phyloP scores from a whole-genome alignment of 345 rosid species.

The Hypericum androsaemum region DNA sequence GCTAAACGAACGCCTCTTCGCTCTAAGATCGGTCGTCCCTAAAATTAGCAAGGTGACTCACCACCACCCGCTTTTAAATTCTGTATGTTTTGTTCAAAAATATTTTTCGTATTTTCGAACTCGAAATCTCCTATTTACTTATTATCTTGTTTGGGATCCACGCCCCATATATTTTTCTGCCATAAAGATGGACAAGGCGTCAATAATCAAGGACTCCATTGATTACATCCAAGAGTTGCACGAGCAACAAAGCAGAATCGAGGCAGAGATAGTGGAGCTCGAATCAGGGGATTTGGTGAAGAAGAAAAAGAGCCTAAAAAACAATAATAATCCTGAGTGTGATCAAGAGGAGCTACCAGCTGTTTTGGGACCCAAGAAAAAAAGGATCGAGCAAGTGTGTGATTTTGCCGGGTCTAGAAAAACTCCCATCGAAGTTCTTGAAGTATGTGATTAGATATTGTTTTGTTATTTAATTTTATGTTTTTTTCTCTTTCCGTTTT shows the following conservation, averaged over 20 bases:
- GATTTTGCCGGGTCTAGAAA: constrained; percentile 30
- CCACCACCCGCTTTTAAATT: no score
- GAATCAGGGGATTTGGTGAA: constrained; percentile 43
- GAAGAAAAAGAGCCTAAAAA: neutral
- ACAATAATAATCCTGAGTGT: constrained; percentile 7
- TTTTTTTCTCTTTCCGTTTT: no score
- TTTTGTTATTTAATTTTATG: neutral
- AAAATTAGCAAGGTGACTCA: constrained; percentile 39
- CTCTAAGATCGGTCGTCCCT: neutral
- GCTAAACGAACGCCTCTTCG: neutral
- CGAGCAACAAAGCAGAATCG: constrained; percentile 62
- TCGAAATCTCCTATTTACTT: neutral
- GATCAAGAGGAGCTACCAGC: constrained; percentile 49
- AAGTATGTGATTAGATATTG: constrained; percentile 15
- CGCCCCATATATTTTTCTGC: neutral
- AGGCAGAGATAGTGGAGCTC: constrained; percentile 59
- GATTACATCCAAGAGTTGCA: constrained; percentile 78
- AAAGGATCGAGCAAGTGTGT: constrained; percentile 34
- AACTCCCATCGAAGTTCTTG: constrained; percentile 59
- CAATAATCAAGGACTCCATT: constrained; percentile 93
- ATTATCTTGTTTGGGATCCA: no score
- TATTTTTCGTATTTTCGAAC: neutral
- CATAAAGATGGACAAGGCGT: constrained; percentile 89
- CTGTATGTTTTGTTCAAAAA: neutral
- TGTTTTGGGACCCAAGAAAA: constrained; percentile 59